A percentile compares a stretch with the other conserved stretches of the same genome.
These are phyloP conservation scores for Viridothelium virens DNA, from an alignment of 495 filamentous ascomycete genomes.

Conservation along the genomic window DNA sequence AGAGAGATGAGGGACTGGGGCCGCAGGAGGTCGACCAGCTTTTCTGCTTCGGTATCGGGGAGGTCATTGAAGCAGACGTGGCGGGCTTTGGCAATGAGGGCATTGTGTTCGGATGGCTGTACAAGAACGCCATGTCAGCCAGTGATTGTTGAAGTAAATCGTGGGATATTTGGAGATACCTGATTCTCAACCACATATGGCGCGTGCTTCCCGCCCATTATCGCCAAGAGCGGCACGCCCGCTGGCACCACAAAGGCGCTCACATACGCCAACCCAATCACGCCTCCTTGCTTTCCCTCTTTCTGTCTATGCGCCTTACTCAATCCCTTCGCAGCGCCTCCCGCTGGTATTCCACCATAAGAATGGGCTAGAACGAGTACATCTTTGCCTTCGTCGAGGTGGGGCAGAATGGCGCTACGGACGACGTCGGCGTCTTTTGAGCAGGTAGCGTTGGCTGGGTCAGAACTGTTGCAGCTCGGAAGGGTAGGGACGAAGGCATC, in stretches of 20 bases:
- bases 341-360: constrained; percentile 35
- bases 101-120: constrained; percentile 15
- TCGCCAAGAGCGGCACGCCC: constrained; percentile 18
- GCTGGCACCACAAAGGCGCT: constrained; percentile 32
- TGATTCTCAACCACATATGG: constrained; percentile 14
- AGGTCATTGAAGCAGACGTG: constrained; percentile 24
- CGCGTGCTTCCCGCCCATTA: constrained; percentile 9
- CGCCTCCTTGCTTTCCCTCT: constrained; percentile 38
- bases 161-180: background rate
- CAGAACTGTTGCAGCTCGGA: constrained; percentile 17
- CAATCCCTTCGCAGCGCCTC: constrained; percentile 33
- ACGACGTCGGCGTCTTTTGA: constrained; percentile 13
- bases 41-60: background rate
- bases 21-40: constrained; percentile 12
- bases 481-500: constrained; percentile 13
- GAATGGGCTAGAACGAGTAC: constrained; percentile 38
- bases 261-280: constrained; percentile 40
- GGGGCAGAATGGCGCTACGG: background rate
- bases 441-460: background rate
- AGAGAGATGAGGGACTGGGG: constrained; percentile 17
- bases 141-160: background rate
- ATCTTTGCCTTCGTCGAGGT: constrained; percentile 26
- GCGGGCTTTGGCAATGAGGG: constrained; percentile 15
- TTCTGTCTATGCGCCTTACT: constrained; percentile 35
- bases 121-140: background rate